phyloP scores from a whole-genome alignment of 1,139 yeast species.

The Yamadazyma sp. region DNA sequence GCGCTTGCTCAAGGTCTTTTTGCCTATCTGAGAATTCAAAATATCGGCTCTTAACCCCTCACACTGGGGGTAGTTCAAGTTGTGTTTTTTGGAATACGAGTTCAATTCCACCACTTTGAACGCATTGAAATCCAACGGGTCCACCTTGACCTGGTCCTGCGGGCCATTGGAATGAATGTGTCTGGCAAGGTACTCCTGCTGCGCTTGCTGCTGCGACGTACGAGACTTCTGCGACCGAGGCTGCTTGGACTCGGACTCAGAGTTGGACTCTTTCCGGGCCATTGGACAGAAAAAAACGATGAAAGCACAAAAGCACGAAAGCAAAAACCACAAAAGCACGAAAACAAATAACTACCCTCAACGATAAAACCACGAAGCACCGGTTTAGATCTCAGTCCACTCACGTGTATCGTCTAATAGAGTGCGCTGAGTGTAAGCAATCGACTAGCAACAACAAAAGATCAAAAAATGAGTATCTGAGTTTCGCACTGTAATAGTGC shows the following conservation, averaged over 20 bases:
- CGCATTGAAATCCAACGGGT: constrained; percentile 61
- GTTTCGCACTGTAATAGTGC: too few species aligned
- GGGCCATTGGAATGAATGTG: constrained; percentile 69
- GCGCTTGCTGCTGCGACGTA: constrained; percentile 54
- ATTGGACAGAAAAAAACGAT: too few species aligned
- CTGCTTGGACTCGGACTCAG: constrained; percentile 44
- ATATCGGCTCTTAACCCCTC: constrained; percentile 61
- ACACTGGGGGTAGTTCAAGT: constrained; percentile 49
- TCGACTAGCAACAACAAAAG: too few species aligned
- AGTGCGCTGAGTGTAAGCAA: too few species aligned
- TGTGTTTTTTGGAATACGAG: constrained; percentile 56
- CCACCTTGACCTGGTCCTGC: constrained; percentile 45
- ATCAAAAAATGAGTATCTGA: too few species aligned
- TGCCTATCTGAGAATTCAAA: constrained; percentile 63
- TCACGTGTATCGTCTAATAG: too few species aligned
- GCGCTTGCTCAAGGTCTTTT: constrained; percentile 52
- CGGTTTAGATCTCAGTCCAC: too few species aligned
- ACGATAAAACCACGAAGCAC: too few species aligned
- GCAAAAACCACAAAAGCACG: too few species aligned
- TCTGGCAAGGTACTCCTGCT: constrained; percentile 56
- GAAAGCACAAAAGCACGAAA: too few species aligned
- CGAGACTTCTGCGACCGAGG: constrained; percentile 52
- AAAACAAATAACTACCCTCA: too few species aligned
- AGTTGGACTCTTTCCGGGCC: constrained; percentile 38
- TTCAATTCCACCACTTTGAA: constrained; percentile 56